Percentiles rank a stretch among this genome's conserved stretches.
Conservation (phyloP, 495 filamentous ascomycete genomes). For the Parmelia sp. region DNA sequence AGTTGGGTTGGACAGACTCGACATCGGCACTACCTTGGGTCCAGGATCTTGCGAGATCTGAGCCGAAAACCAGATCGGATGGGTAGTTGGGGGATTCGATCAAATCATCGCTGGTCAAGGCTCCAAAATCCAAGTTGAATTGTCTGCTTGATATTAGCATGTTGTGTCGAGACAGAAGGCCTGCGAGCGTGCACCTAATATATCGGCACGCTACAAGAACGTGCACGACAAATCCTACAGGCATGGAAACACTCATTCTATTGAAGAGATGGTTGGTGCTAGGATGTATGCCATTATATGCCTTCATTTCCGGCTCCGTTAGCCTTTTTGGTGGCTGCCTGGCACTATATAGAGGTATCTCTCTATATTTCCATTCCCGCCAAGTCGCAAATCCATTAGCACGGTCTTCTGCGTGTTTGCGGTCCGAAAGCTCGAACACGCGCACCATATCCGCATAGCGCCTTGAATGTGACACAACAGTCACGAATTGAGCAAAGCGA, state of each 20-base stretch:
- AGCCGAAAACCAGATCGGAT: constrained; percentile 10
- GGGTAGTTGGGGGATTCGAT: constrained; percentile 2
- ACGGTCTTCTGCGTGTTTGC: constrained; percentile 14
- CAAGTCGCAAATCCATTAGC: constrained; percentile 28
- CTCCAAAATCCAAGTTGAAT: not conserved
- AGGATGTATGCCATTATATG: constrained; percentile 6
- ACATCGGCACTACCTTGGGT: constrained; percentile 6
- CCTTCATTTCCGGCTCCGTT: not conserved
- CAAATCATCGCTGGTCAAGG: not conserved
- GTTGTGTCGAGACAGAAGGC: not conserved
- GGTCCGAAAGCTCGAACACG: constrained; percentile 27
- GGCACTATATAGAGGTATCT: constrained; percentile 7
- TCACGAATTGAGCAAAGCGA: constrained; percentile 37
- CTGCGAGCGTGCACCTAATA: constrained; percentile 7
- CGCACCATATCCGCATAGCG: constrained; percentile 31
- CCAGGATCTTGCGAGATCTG: constrained; percentile 13
- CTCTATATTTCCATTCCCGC: constrained; percentile 33
- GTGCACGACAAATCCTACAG: constrained; percentile 13
- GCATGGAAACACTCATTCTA: not conserved
- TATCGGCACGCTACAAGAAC: constrained; percentile 13
- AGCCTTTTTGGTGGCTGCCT: not conserved
- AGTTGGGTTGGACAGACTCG: not conserved
- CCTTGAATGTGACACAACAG: constrained; percentile 28
- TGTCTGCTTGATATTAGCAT: constrained; percentile 7
- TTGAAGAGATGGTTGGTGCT: not conserved